phyloP scores from a whole-genome alignment of 2,329 filamentous ascomycete species.

The Leptographium galeiforme region DNA sequence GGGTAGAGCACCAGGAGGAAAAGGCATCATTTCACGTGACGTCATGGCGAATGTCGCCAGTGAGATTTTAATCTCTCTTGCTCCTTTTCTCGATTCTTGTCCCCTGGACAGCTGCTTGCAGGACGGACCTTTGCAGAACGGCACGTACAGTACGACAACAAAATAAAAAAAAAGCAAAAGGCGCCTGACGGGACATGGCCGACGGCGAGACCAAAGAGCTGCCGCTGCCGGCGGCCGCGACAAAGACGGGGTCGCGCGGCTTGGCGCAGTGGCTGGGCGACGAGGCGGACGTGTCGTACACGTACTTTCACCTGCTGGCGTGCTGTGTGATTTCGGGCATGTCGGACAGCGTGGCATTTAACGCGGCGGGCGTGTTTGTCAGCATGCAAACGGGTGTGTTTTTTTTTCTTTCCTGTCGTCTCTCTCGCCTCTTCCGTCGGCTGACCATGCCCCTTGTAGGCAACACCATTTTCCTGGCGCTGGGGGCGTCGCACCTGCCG shows the following conservation, averaged over 20 bases:
- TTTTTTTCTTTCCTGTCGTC: no score
- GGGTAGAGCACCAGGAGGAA: no score
- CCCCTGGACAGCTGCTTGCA: not conserved
- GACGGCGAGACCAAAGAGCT: not conserved
- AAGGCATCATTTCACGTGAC: no score
- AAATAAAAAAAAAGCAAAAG: no score
- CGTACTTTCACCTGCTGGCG: constrained; percentile 54
- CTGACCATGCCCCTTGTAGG: constrained; percentile 26
- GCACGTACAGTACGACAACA: no score
- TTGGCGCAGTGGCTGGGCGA: constrained; percentile 2
- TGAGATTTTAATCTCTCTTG: not conserved
- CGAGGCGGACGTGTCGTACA: constrained; percentile 15
- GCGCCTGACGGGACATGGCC: not conserved
- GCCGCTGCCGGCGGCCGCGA: not conserved
- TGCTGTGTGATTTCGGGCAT: constrained; percentile 70
- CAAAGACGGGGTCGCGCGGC: not conserved
- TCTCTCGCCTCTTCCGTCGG: not conserved
- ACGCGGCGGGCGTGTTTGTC: constrained; percentile 68
- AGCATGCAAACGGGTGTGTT: constrained; percentile 68
- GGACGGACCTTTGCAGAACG: no score
- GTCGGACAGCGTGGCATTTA: constrained; percentile 62
- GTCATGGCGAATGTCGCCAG: not conserved
- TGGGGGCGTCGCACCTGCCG: constrained; percentile 44
- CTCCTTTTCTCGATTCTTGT: not conserved
- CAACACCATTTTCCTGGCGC: constrained; percentile 67